Evolutionary conservation across 441 rosid species (phyloP), one percentile per base, ranked within the genome.

Genomic region (Aquilaria agallochum): DNA sequence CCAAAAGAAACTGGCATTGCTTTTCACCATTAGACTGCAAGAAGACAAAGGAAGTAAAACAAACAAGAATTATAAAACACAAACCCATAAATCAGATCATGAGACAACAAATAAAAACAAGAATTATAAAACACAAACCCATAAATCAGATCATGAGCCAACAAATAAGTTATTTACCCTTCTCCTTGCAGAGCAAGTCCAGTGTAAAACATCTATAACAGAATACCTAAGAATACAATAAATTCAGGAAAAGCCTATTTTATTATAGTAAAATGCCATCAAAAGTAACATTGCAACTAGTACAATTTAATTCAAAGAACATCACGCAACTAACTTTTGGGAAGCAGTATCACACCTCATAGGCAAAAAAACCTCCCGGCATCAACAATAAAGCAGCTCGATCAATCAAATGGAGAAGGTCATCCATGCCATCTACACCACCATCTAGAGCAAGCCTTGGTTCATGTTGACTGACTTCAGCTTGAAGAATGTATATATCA

Each of bases 391-490:
- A 74, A 69, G 87, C 80, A 62, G 88, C 83, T 10, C 89, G 92
- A 48, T 74, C 64, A 68, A 81, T 75, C 52, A 94, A 83, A 72
- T 79, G 90, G 62, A 81, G 72, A 80, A 94, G 94, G 79, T 81
- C 74, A 72, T 87, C 88, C 68, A 80, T 66, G 62, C 98, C 98
- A 66, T 62, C 64, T 0, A 64, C 30, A 61, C 99, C 97, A 55
- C 97, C 99, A 71, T 89, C 96, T 60, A 94, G 79, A 8, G 99
- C 96, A 59, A 87, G 88, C 64, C 70, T 83, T 0, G 97, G 99
- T 72, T 94, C 97, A 63, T 94, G 97, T 65, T 64, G 76, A 68
- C 94, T 90, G 59, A 94, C 99, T 78, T 94, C 97, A 69, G 92
- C 90, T 76, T 89, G 98, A 60, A 94, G 65, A 0, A 83, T 81